These are phyloP conservation scores for Aspergillus sergii DNA, from an alignment of 2,329 filamentous ascomycete genomes.

Conservation along the genomic window DNA sequence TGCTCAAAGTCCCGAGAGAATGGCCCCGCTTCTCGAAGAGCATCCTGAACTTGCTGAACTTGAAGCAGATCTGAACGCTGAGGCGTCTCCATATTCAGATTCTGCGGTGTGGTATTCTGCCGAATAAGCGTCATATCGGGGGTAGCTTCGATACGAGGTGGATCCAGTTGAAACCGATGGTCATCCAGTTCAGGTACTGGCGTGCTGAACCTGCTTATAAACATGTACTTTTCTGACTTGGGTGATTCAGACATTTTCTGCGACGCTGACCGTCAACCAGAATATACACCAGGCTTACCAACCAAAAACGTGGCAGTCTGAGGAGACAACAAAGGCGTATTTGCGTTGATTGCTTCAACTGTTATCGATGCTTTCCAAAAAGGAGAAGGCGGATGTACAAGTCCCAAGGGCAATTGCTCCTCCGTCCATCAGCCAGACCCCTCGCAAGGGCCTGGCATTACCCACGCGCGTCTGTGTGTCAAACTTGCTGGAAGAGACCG, in stretches of 20 bases:
- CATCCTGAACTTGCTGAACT: slow-evolving; percentile 52
- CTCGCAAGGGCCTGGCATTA: slow-evolving; percentile 44
- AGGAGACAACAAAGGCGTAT: not conserved
- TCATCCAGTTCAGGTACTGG: slow-evolving; percentile 75
- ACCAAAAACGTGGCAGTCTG: slow-evolving; percentile 6
- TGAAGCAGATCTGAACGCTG: slow-evolving; percentile 52
- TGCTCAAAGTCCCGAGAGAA: slow-evolving; percentile 82
- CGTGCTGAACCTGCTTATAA: slow-evolving; percentile 64
- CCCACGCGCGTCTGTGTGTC: slow-evolving; percentile 39
- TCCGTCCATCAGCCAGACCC: slow-evolving; percentile 48
- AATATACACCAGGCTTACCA: not conserved
- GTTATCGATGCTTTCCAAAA: slow-evolving; percentile 13
- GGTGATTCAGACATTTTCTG: slow-evolving; percentile 54
- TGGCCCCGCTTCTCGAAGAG: slow-evolving; percentile 45
- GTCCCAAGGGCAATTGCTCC: slow-evolving; percentile 32
- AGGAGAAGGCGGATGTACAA: slow-evolving; percentile 28
- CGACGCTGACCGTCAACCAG: slow-evolving; percentile 1
- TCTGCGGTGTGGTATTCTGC: slow-evolving; percentile 49
- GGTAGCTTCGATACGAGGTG: slow-evolving; percentile 35
- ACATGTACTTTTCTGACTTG: slow-evolving; percentile 65
- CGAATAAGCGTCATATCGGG: slow-evolving; percentile 39
- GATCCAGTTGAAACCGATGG: slow-evolving; percentile 64
- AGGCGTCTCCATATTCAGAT: slow-evolving; percentile 51
- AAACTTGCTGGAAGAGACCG: slow-evolving; percentile 50
- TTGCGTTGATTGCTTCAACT: not conserved